Percentiles rank a stretch among this genome's conserved stretches.
Evolutionary conservation across 169 alveolate genomes (phyloP).

Genomic region (Babesia divergens): DNA sequence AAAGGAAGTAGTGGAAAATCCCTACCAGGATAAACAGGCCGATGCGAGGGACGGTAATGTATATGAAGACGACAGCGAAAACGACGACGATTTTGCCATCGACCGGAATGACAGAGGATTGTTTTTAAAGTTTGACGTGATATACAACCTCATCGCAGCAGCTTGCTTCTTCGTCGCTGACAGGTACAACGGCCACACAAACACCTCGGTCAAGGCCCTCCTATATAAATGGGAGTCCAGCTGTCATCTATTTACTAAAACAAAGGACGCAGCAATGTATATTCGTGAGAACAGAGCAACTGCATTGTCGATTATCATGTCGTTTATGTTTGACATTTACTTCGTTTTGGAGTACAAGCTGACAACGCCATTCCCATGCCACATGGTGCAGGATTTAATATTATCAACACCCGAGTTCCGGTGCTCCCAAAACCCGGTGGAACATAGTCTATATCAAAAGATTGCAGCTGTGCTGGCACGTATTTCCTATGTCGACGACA

Average conservation of each 20-base stretch:
- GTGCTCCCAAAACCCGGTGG: constrained; percentile 37
- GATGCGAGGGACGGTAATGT: background rate
- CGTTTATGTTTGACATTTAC: constrained; percentile 54
- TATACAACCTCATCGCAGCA: constrained; percentile 49
- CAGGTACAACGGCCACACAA: constrained; percentile 52
- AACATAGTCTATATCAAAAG: constrained; percentile 42
- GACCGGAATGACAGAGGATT: background rate
- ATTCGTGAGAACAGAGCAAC: constrained; percentile 16
- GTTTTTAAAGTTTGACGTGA: background rate
- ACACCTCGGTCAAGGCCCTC: constrained; percentile 39
- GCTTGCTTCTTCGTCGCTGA: constrained; percentile 65
- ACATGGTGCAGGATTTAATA: constrained; percentile 52
- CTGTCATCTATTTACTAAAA: constrained; percentile 24
- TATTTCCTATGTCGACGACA: constrained; percentile 58
- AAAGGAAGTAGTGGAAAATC: background rate
- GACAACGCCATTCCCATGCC: constrained; percentile 53
- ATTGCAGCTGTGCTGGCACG: constrained; percentile 41
- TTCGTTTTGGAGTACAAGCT: constrained; percentile 53
- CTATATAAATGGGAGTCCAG: constrained; percentile 35
- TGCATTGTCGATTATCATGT: constrained; percentile 27
- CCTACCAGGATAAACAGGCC: background rate
- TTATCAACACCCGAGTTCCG: constrained; percentile 36
- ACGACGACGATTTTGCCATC: background rate
- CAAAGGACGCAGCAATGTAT: constrained; percentile 24
- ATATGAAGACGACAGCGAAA: background rate